These are phyloP conservation scores for Leucocoprinus sp. DNA, from an alignment of 768 basidiomycete genomes.

Conservation along the genomic window DNA sequence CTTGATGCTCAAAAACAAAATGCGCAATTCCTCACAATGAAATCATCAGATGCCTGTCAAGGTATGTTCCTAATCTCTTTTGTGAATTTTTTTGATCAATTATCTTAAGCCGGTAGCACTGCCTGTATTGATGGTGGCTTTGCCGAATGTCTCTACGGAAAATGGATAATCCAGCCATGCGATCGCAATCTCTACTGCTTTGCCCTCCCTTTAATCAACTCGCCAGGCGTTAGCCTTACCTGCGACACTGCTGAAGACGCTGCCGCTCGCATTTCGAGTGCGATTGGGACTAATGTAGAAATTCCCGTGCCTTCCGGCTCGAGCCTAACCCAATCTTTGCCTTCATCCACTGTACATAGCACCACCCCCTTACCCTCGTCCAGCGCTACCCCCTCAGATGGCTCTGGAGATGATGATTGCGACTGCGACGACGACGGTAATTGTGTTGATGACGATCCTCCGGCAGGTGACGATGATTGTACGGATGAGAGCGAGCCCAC, in stretches of 20 bases:
- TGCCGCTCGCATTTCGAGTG: slow-evolving; percentile 27
- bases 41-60: slow-evolving; percentile 36
- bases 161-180: slow-evolving; percentile 33
- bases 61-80: slow-evolving; percentile 22
- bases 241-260: slow-evolving; percentile 37
- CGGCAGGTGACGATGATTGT: slow-evolving; percentile 5
- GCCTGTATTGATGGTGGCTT: slow-evolving; percentile 34
- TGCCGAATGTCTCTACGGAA: slow-evolving; percentile 34
- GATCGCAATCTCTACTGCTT: slow-evolving; percentile 29
- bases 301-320: slow-evolving; percentile 7
- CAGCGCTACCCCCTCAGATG: slow-evolving; percentile 5
- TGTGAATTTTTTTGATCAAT: not conserved
- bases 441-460: not conserved
- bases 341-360: slow-evolving; percentile 11
- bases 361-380: not conserved
- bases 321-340: slow-evolving; percentile 1
- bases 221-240: slow-evolving; percentile 33
- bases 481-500: slow-evolving; percentile 10
- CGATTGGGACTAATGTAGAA: slow-evolving; percentile 30
- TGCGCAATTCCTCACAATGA: slow-evolving; percentile 36
- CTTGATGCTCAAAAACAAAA: slow-evolving; percentile 44
- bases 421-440: slow-evolving; percentile 7
- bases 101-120: slow-evolving; percentile 23
- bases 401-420: slow-evolving; percentile 7
- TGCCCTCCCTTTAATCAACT: slow-evolving; percentile 42